Conservation (phyloP, 345 rosid genomes). For the Aegle marmelos region DNA sequence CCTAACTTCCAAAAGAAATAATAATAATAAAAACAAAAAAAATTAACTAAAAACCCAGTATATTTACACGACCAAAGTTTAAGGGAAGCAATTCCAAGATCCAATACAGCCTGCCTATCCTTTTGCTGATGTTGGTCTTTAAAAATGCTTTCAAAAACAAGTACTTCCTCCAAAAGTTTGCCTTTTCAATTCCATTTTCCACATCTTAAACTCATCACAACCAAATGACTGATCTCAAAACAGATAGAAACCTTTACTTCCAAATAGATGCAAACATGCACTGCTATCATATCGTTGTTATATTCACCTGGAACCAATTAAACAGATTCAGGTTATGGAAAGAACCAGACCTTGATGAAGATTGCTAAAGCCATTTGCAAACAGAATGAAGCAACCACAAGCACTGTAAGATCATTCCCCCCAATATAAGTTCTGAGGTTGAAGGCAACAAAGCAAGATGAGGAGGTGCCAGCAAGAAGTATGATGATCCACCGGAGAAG, state of each 20-base stretch:
- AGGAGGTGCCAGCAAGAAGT: constrained; percentile 62
- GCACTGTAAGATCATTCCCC: constrained; percentile 48
- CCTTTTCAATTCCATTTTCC: neutral
- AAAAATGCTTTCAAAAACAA: constrained; percentile 9
- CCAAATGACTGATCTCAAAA: constrained; percentile 2
- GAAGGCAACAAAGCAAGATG: constrained; percentile 67
- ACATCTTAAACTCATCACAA: constrained; percentile 10
- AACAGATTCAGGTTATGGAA: constrained; percentile 39
- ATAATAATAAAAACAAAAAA: neutral
- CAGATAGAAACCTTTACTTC: constrained; percentile 13
- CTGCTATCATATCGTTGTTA: neutral
- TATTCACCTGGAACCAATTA: neutral
- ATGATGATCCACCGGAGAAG: constrained; percentile 76
- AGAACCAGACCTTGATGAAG: constrained; percentile 95
- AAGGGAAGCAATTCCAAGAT: neutral
- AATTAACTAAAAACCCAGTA: neutral
- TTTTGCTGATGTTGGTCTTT: constrained; percentile 9
- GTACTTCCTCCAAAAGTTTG: neutral
- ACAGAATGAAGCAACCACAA: constrained; percentile 58
- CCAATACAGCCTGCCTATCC: neutral
- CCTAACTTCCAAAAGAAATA: neutral
- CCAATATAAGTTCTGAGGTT: constrained; percentile 59
- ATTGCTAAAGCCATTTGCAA: constrained; percentile 81
- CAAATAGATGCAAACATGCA: neutral
- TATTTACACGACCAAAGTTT: constrained; percentile 24